Evolutionary conservation across 2,329 filamentous ascomycete genomes (phyloP), one percentile per base, ranked within the genome.

Genomic region (Pseudogymnoascus sp.): DNA sequence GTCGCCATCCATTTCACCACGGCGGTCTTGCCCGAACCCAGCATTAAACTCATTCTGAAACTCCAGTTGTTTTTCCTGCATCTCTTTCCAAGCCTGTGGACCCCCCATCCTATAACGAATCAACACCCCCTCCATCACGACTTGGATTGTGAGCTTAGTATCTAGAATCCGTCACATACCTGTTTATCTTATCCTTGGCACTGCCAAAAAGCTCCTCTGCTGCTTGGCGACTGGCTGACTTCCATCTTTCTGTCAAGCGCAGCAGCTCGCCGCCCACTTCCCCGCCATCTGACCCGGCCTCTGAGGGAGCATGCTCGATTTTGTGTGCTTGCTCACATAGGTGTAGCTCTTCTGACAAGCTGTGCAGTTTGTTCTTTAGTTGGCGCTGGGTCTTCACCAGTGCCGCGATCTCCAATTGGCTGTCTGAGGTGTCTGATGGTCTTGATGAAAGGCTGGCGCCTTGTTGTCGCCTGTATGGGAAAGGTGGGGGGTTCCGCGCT

Each of bases 121-220:
- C 26, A 66, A 21, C 65, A 62, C 43, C 16, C 21, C 45, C 16
- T 26, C 21, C 14, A n/a, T 21, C 29, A 33, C n/a, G 7, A 26
- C 11, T 10, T 14, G 29, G 21, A n/a, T 21, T 33, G 10, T 21
- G n/a, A 55, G 29, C 11, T 19, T 2, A 3, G 29, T 8, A 33
- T 55, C 21, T 55, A 7, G n/a, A 55, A 1, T n/a, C n/a, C 59
- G 14, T 7, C 35, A 67, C 66, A 59, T 65, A 73, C 67, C 81
- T 75, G 68, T 83, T 78, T 37, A 89, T 78, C 61, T 83, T 75
- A 71, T 86, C 84, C 65, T 80, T 80, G 21, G 87, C 83, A 19
- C 77, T 74, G 23, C 75, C 78, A 71, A 88, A 90, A 10, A 90
- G 74, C 68, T 89, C 85, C 67, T 91, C 88, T 1, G 88, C 88